phyloP scores from a whole-genome alignment of 768 basidiomycete genomes.

The Pleurotus cornucopiae region DNA sequence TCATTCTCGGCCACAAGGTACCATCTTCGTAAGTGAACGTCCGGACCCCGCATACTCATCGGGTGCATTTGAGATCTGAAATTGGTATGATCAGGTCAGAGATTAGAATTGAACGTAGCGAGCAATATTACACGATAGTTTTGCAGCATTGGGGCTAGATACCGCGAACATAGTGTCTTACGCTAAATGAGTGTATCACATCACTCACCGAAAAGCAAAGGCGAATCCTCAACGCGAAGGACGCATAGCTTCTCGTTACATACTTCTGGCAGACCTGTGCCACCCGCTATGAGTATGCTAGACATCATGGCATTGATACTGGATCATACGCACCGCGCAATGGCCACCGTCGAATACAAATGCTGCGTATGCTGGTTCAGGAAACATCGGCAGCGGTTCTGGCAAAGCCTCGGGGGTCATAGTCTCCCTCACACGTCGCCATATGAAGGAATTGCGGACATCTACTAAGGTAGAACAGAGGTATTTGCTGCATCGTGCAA shows the following conservation, averaged over 20 bases:
- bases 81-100: no score
- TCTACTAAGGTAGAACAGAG: slow-evolving; percentile 47
- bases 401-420: slow-evolving; percentile 18
- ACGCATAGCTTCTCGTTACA: slow-evolving; percentile 35
- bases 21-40: background rate
- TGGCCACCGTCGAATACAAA: slow-evolving; percentile 55
- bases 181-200: background rate
- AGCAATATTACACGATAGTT: background rate
- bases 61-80: no score
- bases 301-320: no score
- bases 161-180: background rate
- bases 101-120: no score
- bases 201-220: slow-evolving; percentile 35
- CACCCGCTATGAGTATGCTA: background rate
- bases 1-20: background rate
- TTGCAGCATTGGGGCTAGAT: background rate
- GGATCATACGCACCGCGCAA: slow-evolving; percentile 43
- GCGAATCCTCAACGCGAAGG: slow-evolving; percentile 43
- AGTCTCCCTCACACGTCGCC: slow-evolving; percentile 45
- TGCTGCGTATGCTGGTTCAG: slow-evolving; percentile 59
- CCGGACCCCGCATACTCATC: no score
- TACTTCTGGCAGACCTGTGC: slow-evolving; percentile 32
- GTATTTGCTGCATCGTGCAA: slow-evolving; percentile 54
- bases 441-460: slow-evolving; percentile 49
- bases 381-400: slow-evolving; percentile 29